phyloP scores from a whole-genome alignment of 2,329 filamentous ascomycete genomes.

The Pestalotiopsis sp. region DNA sequence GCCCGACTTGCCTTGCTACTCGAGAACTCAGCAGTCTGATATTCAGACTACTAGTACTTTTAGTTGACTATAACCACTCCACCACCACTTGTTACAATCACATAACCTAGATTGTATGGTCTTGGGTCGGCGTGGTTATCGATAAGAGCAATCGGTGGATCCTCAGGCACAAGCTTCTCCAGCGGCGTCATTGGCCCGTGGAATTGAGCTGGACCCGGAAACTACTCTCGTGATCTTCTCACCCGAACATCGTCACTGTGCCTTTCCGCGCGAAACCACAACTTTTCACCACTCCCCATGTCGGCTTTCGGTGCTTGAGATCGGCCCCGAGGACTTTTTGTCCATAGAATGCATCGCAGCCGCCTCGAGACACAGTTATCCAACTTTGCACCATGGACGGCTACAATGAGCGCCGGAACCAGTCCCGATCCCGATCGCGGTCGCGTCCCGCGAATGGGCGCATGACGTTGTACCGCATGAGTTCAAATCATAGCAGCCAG shows the following conservation, averaged over 20 bases:
- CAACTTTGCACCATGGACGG: constrained; percentile 6
- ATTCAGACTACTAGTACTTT: background rate
- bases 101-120: background rate
- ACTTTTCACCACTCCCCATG: background rate
- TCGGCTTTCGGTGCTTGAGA: background rate
- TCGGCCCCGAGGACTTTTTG: background rate
- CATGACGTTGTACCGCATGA: constrained; percentile 59
- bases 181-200: constrained; percentile 2
- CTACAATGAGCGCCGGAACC: background rate
- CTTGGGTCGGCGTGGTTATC: background rate
- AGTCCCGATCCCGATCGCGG: background rate
- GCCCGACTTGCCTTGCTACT: too few relatives aligned
- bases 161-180: constrained; percentile 3
- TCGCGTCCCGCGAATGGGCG: constrained; percentile 5
- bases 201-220: background rate
- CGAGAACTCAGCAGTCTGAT: background rate
- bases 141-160: constrained; percentile 1
- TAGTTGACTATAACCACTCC: background rate
- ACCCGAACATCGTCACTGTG: background rate
- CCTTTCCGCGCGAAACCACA: background rate
- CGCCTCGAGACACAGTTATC: background rate
- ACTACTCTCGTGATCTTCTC: background rate
- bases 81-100: background rate
- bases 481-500: constrained; percentile 70
- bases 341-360: constrained; percentile 1